These are phyloP conservation scores for Pestalotiopsis sp. DNA, from an alignment of 2,329 filamentous ascomycete species.

Conservation along the genomic window DNA sequence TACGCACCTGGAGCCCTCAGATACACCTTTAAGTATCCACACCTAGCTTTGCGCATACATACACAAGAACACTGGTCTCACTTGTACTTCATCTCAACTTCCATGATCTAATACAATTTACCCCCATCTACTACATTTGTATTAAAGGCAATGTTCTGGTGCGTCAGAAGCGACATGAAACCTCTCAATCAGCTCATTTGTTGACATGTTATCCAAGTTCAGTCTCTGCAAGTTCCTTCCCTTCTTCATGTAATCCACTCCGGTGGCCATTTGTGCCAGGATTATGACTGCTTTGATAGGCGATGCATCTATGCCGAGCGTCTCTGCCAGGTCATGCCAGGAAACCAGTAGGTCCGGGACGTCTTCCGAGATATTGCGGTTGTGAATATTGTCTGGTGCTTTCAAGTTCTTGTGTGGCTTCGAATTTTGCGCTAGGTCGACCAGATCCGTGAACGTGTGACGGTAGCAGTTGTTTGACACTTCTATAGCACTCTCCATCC, in stretches of 20 bases:
- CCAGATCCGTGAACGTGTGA: slow-evolving; percentile 24
- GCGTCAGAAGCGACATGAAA: neutral
- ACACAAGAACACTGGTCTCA: neutral
- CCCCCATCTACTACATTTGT: neutral
- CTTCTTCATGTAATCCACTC: slow-evolving; percentile 16
- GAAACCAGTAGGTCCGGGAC: slow-evolving; percentile 23
- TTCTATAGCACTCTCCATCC: slow-evolving; percentile 21
- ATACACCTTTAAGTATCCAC: neutral
- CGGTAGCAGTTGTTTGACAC: slow-evolving; percentile 28
- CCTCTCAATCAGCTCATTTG: slow-evolving; percentile 12
- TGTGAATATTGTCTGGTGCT: slow-evolving; percentile 20
- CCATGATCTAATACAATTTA: neutral
- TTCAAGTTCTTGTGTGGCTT: slow-evolving; percentile 24
- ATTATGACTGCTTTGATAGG: slow-evolving; percentile 22
- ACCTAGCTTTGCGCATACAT: neutral
- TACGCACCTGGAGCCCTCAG: slow-evolving; percentile 5
- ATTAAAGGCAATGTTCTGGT: neutral
- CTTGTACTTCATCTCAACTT: neutral
- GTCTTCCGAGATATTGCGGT: slow-evolving; percentile 27
- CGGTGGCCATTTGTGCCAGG: slow-evolving; percentile 22
- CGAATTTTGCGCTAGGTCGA: slow-evolving; percentile 24
- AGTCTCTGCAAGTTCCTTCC: slow-evolving; percentile 19
- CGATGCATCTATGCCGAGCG: slow-evolving; percentile 22
- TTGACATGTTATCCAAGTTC: slow-evolving; percentile 10
- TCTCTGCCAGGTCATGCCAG: slow-evolving; percentile 23